Percentiles rank a stretch among this genome's conserved stretches.
phyloP scores from a whole-genome alignment of 306 rosid species.

The Cucumis cinereus region DNA sequence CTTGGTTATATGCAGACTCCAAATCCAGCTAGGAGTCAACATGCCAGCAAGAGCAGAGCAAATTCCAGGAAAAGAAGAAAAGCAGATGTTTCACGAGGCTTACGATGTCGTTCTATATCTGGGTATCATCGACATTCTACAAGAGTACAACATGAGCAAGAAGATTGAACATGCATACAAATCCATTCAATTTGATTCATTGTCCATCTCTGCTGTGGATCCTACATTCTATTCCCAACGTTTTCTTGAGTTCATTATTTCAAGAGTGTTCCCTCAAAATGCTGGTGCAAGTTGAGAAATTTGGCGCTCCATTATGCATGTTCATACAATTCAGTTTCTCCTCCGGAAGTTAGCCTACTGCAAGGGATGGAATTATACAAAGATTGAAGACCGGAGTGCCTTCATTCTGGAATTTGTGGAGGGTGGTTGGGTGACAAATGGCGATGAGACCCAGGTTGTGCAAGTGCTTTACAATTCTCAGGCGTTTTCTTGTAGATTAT shows the following conservation, averaged over 20 bases:
- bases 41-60: conserved; percentile 98
- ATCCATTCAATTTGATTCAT: conserved; percentile 77
- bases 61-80: conserved; percentile 51
- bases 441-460: background rate
- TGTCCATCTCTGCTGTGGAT: conserved; percentile 86
- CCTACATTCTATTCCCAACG: conserved; percentile 90
- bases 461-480: conserved; percentile 1
- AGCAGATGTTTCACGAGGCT: conserved; percentile 50
- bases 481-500: background rate
- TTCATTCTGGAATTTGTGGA: background rate
- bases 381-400: background rate
- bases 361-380: background rate
- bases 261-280: conserved; percentile 70
- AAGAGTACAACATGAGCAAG: conserved; percentile 84
- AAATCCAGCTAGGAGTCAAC: conserved; percentile 98
- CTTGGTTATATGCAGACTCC: conserved; percentile 44
- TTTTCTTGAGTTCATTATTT: conserved; percentile 69
- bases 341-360: background rate
- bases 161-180: conserved; percentile 86
- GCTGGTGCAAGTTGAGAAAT: conserved; percentile 21
- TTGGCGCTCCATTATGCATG: conserved; percentile 5
- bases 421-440: background rate
- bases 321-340: background rate
- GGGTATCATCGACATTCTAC: conserved; percentile 91
- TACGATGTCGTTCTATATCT: conserved; percentile 91